Base-by-base conservation (phyloP, 1,284 basidiomycete species). In the Cutaneotrichosporon sp. region DNA sequence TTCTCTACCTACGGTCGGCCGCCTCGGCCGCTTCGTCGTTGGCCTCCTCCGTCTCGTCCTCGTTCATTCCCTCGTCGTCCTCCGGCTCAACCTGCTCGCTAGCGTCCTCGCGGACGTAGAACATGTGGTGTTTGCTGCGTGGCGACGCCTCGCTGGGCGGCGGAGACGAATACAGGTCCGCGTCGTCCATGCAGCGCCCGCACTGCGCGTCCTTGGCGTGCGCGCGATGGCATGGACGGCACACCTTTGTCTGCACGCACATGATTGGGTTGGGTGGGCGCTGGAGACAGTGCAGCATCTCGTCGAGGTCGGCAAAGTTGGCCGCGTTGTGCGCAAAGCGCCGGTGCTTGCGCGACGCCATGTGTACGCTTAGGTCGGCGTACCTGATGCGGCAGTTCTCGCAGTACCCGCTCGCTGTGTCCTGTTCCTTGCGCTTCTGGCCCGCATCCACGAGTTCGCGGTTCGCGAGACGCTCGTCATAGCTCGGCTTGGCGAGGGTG, bases 361-460 rank as follows among this genome's bases (percentile, higher is more conserved):
- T 85, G 76, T 99, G 97, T 69, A 84, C 80, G 67, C 88, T 87
- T 73, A 99, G 96, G 80, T 97, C 90, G 0, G 90, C 88, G 76
- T 95, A 99, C 77, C 93, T 92, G 62, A 86, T 76, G 26, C 96
- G 86, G 80, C 97, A 99, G 79, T 95, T 97, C 77, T 99, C 97
- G 81, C 97, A 99, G 81, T 98, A 99, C 11, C 97, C 97, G 8
- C 95, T 63, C 30, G 73, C 73, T 10, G 92, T 79, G 92, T 97
- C 74, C 86, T 89, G 60, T 86, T 89, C 81, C 92, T 91, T 70
- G n/a, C 69, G 73, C 62, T 74, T 78, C 58, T 68, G 63, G 2
- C 74, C 73, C 26, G 69, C 63, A 9, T 74, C 69, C 1, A 78
- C 76, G 52, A 73, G 73, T 46, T 72, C 69, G 53, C 73, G 64